phyloP scores from a whole-genome alignment of 345 rosid species.

The Citrus reticulata region DNA sequence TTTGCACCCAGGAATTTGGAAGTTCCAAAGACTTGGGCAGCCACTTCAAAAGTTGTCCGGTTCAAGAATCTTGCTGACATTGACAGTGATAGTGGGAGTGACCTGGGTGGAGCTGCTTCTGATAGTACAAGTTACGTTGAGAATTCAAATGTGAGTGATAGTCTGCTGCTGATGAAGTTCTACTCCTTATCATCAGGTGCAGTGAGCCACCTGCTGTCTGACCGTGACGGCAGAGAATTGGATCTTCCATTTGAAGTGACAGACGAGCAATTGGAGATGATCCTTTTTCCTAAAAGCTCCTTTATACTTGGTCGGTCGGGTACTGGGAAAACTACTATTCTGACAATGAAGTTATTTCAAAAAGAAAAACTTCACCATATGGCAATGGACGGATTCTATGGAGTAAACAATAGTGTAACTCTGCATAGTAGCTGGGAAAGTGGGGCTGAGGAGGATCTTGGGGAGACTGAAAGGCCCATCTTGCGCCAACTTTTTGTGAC shows the following conservation, averaged over 20 bases:
- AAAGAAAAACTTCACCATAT: slow-evolving; percentile 31
- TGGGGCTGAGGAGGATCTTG: not conserved
- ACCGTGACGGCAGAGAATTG: slow-evolving; percentile 30
- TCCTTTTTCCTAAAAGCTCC: slow-evolving; percentile 33
- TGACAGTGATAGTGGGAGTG: slow-evolving; percentile 13
- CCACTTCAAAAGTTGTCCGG: slow-evolving; percentile 1
- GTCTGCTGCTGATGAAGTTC: slow-evolving; percentile 53
- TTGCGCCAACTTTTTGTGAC: slow-evolving; percentile 55
- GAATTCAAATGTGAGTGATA: slow-evolving; percentile 42
- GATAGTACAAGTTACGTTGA: slow-evolving; percentile 26
- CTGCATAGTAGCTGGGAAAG: not conserved
- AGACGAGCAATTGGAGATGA: slow-evolving; percentile 37
- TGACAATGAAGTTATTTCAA: slow-evolving; percentile 42
- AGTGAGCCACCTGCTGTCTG: slow-evolving; percentile 36
- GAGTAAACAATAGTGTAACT: not conserved
- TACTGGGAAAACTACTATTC: slow-evolving; percentile 56
- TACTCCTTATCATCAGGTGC: slow-evolving; percentile 36
- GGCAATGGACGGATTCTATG: slow-evolving; percentile 23
- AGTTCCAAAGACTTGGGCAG: slow-evolving; percentile 14
- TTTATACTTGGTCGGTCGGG: slow-evolving; percentile 58
- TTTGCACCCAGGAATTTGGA: slow-evolving; percentile 35
- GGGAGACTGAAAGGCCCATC: slow-evolving; percentile 6
- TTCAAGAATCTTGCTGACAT: slow-evolving; percentile 2
- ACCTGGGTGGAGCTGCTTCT: slow-evolving; percentile 5
- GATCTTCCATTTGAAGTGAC: slow-evolving; percentile 54